Base-by-base conservation (phyloP, 805 yeast species). In the Metschnikowia lunata region DNA sequence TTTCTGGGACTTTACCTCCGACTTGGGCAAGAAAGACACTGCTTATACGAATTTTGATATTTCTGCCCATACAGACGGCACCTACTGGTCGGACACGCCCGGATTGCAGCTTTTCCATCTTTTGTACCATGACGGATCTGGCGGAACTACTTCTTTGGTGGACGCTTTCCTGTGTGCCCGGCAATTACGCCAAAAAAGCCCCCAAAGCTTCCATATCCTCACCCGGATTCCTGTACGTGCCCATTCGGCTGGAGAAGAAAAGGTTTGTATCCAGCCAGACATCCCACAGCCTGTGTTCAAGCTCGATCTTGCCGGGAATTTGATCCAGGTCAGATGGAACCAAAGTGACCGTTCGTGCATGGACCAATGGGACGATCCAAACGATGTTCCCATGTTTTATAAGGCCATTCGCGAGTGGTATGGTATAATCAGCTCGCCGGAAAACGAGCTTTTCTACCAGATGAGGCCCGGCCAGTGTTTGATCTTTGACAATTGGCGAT, bases 1-100 rank as follows among this genome's bases (percentile, higher is more conserved):
- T 1, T 82, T 83, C 63, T 83, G 88, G 88, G 87, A 82, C 57
- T 83, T 83, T 61, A 83, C 88, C 9, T 73, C 85, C 5, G 85
- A 83, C 55, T 65, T 83, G 55, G 72, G 81, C 37, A 80, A 77
- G 64, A 76, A 78, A 46, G 89, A 83, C 56, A 81, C 86, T 4
- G 89, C 89, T 3, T 83, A 83, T 58, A 82, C 88, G 12, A 80
- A 81, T 54, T 68, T 82, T 43, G 83, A 79, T 49, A 78, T 83
- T 40, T 76, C 78, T 7, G 63, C 77, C 9, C 89, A 83, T 55
- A 82, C 88, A 2, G 88, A 83, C 59, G 88, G 88, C 6, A 83
- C 88, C 1, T 83, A 83, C 57, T 83, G 86, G 83, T 72, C 79
- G 13, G 83, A 82, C 47, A 78, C 88, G 0, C 88, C 89, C 0